Percentiles rank a stretch among this genome's conserved stretches.
These are phyloP conservation scores for Yamadazyma endophytica DNA, from an alignment of 805 yeast species.

Conservation along the genomic window DNA sequence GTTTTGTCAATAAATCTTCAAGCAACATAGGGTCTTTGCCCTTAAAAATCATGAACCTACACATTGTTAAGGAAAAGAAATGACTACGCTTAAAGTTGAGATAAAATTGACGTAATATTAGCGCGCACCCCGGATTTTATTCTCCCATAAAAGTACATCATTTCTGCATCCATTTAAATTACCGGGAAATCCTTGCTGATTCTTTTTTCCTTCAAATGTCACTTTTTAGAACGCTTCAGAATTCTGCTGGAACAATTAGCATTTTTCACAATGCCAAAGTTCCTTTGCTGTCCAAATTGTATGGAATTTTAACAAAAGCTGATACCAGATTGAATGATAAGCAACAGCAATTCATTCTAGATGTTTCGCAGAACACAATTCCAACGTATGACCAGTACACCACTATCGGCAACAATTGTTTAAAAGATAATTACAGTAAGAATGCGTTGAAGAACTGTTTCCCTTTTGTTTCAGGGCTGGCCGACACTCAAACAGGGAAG, in stretches of 20 bases:
- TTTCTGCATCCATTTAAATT: background rate
- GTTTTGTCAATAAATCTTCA: constrained; percentile 83
- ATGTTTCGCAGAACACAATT: constrained; percentile 33
- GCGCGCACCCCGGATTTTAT: background rate
- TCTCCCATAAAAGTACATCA: background rate
- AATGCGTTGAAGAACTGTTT: constrained; percentile 25
- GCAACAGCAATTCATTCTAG: constrained; percentile 28
- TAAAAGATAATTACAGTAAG: constrained; percentile 20
- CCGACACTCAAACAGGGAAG: constrained; percentile 9
- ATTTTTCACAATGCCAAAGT: constrained; percentile 37
- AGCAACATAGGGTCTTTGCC: constrained; percentile 86
- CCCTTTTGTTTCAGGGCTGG: constrained; percentile 32
- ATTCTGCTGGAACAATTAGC: constrained; percentile 37
- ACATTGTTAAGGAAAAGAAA: constrained; percentile 54
- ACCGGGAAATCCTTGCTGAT: constrained; percentile 1
- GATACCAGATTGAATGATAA: constrained; percentile 24
- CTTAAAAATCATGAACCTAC: constrained; percentile 87
- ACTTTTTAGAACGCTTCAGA: constrained; percentile 41
- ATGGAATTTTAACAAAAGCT: constrained; percentile 27
- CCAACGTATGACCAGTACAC: constrained; percentile 41
- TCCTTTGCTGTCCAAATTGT: constrained; percentile 28
- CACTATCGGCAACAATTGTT: constrained; percentile 22
- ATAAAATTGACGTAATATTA: background rate
- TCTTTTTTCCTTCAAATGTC: background rate
- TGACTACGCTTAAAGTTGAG: background rate